Conservation (phyloP, 352 stramenopile genomes). For the Pythium phragmitis region DNA sequence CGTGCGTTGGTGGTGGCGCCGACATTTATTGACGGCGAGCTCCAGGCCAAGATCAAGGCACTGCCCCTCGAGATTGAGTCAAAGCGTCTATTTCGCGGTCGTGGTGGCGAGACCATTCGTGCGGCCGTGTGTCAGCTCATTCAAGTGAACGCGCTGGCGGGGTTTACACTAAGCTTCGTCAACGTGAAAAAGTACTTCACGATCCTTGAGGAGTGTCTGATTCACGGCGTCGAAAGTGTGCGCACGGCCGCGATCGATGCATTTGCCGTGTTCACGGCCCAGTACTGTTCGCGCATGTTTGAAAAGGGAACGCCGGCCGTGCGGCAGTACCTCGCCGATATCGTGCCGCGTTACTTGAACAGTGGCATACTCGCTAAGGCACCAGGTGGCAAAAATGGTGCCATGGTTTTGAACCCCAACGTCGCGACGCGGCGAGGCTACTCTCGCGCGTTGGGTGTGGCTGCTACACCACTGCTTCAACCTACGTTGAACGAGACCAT, state of each 20-base stretch:
- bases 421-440: constrained; percentile 89
- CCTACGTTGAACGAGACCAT: constrained; percentile 31
- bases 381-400: constrained; percentile 1
- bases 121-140: constrained; percentile 93
- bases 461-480: constrained; percentile 38
- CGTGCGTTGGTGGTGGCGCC: constrained; percentile 46
- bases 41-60: constrained; percentile 69
- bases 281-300: constrained; percentile 87
- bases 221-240: constrained; percentile 93
- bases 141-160: constrained; percentile 77
- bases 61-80: constrained; percentile 92
- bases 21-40: constrained; percentile 65
- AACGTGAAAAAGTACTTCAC: constrained; percentile 78
- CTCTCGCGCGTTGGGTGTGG: constrained; percentile 44
- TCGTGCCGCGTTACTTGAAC: constrained; percentile 64
- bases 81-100: constrained; percentile 92
- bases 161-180: constrained; percentile 51
- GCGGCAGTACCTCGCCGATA: constrained; percentile 42
- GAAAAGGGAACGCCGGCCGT: constrained; percentile 43
- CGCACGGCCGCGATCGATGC: constrained; percentile 87
- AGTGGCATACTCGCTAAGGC: constrained; percentile 41
- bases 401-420: constrained; percentile 65
- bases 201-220: constrained; percentile 90
- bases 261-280: constrained; percentile 77
- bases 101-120: constrained; percentile 95